These are phyloP conservation scores for Fusarium protoensiforme DNA, from an alignment of 2,329 filamentous ascomycete genomes.

Conservation along the genomic window DNA sequence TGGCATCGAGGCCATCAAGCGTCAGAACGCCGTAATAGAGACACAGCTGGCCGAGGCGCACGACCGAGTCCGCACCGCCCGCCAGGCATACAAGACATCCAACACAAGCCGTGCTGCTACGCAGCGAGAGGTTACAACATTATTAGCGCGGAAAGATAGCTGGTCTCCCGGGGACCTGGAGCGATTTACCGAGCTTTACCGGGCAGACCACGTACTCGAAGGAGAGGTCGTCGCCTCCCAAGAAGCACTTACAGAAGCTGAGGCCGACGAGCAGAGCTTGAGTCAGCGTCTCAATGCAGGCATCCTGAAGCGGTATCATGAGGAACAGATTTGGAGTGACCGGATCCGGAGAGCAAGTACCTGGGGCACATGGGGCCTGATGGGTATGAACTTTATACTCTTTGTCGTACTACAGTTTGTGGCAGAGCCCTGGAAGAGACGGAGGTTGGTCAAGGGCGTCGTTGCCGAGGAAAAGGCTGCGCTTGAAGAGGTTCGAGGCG, in stretches of 20 bases:
- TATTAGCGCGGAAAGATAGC: slow-evolving; percentile 92
- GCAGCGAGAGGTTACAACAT: slow-evolving; percentile 93
- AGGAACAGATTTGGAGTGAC: slow-evolving; percentile 99
- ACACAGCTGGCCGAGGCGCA: slow-evolving; percentile 68
- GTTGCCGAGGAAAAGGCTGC: slow-evolving; percentile 78
- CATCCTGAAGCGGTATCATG: slow-evolving; percentile 93
- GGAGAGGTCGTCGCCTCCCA: slow-evolving; percentile 80
- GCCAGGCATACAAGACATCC: slow-evolving; percentile 82
- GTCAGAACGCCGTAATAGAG: slow-evolving; percentile 78
- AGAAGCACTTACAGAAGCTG: slow-evolving; percentile 77
- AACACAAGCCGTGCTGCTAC: slow-evolving; percentile 86
- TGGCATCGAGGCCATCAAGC: slow-evolving; percentile 86
- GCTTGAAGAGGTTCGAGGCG: slow-evolving; percentile 59
- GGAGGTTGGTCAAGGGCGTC: slow-evolving; percentile 82
- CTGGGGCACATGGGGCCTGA: slow-evolving; percentile 98
- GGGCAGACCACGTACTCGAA: slow-evolving; percentile 93
- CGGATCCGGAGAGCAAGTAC: slow-evolving; percentile 96
- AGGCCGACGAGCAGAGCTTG: slow-evolving; percentile 82
- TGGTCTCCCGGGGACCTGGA: slow-evolving; percentile 92
- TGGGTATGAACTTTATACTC: slow-evolving; percentile 94
- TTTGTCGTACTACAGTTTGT: slow-evolving; percentile 89
- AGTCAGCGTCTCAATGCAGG: slow-evolving; percentile 80
- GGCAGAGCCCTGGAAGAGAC: slow-evolving; percentile 91
- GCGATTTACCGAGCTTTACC: slow-evolving; percentile 92
- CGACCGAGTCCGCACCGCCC: slow-evolving; percentile 74